Evolutionary conservation across 306 rosid species (phyloP), one percentile per base, ranked within the genome.

Genomic region (Rosa chinensis): DNA sequence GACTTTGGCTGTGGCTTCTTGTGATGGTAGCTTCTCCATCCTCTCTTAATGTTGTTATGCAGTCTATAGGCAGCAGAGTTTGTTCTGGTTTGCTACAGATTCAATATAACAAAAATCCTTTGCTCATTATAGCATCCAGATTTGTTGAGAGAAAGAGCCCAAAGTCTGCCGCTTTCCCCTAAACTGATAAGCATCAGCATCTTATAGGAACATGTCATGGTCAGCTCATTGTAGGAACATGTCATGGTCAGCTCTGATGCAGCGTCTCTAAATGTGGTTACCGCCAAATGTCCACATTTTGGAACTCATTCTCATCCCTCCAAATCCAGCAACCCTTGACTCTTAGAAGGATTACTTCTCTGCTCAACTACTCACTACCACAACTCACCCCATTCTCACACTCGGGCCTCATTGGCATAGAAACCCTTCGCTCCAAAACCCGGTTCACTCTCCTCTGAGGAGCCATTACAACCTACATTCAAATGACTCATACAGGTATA

Each of bases 371-470:
- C 12, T 62, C 53, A 11, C 77, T 69, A 10, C 64, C 32, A n/a
- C 64, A n/a, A 58, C 12, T 58, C 25, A 25, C 43, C 25, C 28
- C 76, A 86, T 18, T 80, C 79, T 28, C 88, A 74, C 83, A 25
- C 25, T 25, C 25, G 25, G 25, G 25, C 75, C 87, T 71, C 45
- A 43, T 86, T 90, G 93, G 94, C 17, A 25, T 88, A 77, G 87
- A 88, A 76, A 80, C 83, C 58, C 90, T 89, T 78, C 96, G 96
- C 74, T 79, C 77, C 48, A 91, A 83, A 49, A 78, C 88, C 68
- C 89, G 85, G 44, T 7, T 43, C 45, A 43, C 45, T 43, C 44
- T 42, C 45, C 5, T 43, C 45, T 43, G 45, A 43, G 45, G 45
- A 43, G 45, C 12, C 53, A 48, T 48, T 48, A 1, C 5, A 4